Evolutionary conservation across 768 basidiomycete species (phyloP).

Genomic region (Russula sp.): DNA sequence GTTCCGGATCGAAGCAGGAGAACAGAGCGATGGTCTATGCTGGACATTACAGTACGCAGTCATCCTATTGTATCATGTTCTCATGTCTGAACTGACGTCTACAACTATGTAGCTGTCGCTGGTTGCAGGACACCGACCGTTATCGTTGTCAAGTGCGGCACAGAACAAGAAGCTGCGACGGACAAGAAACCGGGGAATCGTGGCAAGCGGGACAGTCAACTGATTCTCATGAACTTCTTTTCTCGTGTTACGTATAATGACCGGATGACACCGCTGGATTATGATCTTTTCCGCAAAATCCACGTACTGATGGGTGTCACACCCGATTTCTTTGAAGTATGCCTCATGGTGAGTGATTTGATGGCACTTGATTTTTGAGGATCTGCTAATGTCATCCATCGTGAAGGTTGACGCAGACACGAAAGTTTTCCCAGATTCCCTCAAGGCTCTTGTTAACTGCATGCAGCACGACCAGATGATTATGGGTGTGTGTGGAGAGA

Average conservation of each 20-base stretch:
- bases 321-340: constrained; percentile 96
- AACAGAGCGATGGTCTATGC: constrained; percentile 99
- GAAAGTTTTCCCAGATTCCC: constrained; percentile 86
- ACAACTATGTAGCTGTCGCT: constrained; percentile 49
- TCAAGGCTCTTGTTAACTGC: constrained; percentile 89
- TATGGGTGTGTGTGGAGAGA: constrained; percentile 99
- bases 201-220: constrained; percentile 97
- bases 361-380: not conserved
- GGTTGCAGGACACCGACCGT: constrained; percentile 92
- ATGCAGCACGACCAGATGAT: constrained; percentile 99
- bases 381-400: constrained; percentile 10
- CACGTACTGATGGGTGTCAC: constrained; percentile 98
- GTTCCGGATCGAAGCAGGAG: constrained; percentile 79
- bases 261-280: constrained; percentile 95
- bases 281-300: constrained; percentile 95
- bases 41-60: constrained; percentile 90
- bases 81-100: not conserved
- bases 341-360: constrained; percentile 76
- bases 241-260: constrained; percentile 99
- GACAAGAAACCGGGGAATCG: constrained; percentile 97
- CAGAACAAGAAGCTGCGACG: constrained; percentile 68
- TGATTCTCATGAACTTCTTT: constrained; percentile 99
- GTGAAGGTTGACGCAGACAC: constrained; percentile 96
- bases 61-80: not conserved
- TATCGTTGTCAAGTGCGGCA: constrained; percentile 95